These are phyloP conservation scores for Sclerotinia minor DNA, from an alignment of 2,329 filamentous ascomycete species.

Conservation along the genomic window DNA sequence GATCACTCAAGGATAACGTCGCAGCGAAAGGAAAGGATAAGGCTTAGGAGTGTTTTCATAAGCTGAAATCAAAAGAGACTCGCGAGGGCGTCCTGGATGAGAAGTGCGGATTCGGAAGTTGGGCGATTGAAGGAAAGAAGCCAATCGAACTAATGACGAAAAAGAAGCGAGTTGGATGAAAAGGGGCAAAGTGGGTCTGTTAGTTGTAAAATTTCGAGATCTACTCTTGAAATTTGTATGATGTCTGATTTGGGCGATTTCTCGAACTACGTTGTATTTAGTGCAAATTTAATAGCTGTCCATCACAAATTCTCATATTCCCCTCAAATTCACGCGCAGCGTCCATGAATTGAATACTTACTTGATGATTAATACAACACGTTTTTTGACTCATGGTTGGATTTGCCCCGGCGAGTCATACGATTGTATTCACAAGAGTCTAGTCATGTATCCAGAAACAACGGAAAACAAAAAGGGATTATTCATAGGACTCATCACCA, in stretches of 20 bases:
- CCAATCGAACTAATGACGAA: background rate
- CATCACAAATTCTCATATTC: background rate
- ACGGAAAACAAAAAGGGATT: background rate
- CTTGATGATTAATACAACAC: background rate
- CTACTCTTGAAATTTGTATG: background rate
- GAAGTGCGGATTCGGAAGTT: no score
- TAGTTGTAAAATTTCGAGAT: background rate
- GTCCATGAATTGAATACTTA: background rate
- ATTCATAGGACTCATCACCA: background rate
- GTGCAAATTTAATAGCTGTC: background rate
- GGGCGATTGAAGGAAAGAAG: background rate
- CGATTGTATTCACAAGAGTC: fast-evolving
- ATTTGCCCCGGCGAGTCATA: background rate
- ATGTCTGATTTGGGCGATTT: background rate
- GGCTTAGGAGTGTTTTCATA: background rate
- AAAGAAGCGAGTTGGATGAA: background rate
- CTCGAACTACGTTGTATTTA: background rate
- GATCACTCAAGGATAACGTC: no score
- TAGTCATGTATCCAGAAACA: background rate
- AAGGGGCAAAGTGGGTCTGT: background rate
- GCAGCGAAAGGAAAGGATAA: background rate
- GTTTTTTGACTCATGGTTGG: background rate
- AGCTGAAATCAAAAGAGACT: background rate
- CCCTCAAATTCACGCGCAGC: no score
- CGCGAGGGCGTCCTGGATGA: background rate